Base-by-base conservation (phyloP, 2,329 filamentous ascomycete genomes). In the Mycocentrospora acerina region DNA sequence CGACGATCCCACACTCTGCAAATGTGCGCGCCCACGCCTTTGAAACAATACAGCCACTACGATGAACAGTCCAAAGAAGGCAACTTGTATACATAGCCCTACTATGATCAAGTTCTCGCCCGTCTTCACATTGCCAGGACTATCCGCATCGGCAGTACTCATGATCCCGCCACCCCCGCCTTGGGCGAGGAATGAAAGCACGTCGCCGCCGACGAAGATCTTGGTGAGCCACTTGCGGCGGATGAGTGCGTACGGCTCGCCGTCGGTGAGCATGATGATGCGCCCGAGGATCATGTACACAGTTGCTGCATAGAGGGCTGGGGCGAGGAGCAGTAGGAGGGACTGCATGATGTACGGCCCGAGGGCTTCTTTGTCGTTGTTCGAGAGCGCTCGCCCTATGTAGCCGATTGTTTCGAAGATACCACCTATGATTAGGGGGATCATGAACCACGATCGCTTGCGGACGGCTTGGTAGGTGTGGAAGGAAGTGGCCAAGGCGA, bases 341-440 rank as follows among this genome's bases (percentile, higher is more conserved):
- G 59, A 63, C 43, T 74, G 67, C 40, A 75, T 57, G 34, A 72
- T 67, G 53, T 68, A 76, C 0, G 68, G 65, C 0, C 51, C 52
- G 3, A 67, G 44, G 2, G 67, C 41, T 38, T 40, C 48, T 17
- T 40, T 22, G 42, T 65, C 71, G 10, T 70, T 47, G 1, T 30
- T 15, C 2, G 67, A 67, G 3, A 61, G 53, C 2, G 70, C 69
- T 33, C 77, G 71, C 2, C 70, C 73, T 11, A 74, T 53, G 42
- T 79, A 80, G 8, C 76, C 77, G 17, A 79, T 58, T 0, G 60
- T 55, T 55, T 80, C 74, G 44, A 78, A 77, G 6, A 72, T 38
- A 14, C 73, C 72, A n/a, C 76, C 76, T n/a, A 79, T 56, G 5
- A 74, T 46, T 30, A 80, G 74, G 0, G 77, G 72, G 2, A 74